Percentiles rank a stretch among this genome's conserved stretches.
Evolutionary conservation across 2,329 filamentous ascomycete genomes (phyloP).

Genomic region (Pseudophaeomoniella oleicola): DNA sequence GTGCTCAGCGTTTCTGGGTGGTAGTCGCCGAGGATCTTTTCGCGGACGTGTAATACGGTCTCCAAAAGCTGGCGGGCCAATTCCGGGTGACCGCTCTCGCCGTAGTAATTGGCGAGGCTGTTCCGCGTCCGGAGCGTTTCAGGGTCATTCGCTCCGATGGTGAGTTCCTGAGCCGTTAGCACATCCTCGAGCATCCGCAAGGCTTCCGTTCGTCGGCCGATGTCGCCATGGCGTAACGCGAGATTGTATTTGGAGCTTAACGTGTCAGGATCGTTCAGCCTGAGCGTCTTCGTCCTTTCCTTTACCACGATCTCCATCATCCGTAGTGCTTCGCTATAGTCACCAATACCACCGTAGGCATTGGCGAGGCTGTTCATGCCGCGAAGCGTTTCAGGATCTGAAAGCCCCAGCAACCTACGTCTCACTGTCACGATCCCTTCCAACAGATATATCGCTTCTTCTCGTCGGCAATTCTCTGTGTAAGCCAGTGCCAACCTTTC

Average conservation of each 20-base stretch:
- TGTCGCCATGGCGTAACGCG: not conserved
- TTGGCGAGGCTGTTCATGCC: not conserved
- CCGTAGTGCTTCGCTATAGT: not conserved
- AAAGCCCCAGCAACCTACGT: not conserved
- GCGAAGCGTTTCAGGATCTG: not conserved
- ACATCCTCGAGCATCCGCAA: not conserved
- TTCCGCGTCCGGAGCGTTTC: slow-evolving; percentile 2
- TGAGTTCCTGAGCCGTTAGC: not conserved
- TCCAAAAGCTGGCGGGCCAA: slow-evolving; percentile 18
- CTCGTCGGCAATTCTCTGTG: not conserved
- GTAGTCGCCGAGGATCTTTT: slow-evolving; percentile 1
- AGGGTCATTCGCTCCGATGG: slow-evolving; percentile 1
- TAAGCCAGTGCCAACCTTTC: not conserved
- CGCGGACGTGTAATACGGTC: not conserved
- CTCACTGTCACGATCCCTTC: not conserved
- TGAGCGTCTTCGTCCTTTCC: not conserved
- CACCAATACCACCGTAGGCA: not conserved
- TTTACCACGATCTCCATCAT: not conserved
- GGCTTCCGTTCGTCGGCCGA: not conserved
- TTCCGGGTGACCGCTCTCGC: not conserved
- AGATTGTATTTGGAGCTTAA: not conserved
- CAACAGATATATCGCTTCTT: not conserved
- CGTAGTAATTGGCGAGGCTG: slow-evolving; percentile 1
- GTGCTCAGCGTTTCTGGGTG: not conserved
- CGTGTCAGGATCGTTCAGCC: not conserved